Evolutionary conservation across 1,284 basidiomycete species (phyloP).

Genomic region (Ustilago vetiveriae): DNA sequence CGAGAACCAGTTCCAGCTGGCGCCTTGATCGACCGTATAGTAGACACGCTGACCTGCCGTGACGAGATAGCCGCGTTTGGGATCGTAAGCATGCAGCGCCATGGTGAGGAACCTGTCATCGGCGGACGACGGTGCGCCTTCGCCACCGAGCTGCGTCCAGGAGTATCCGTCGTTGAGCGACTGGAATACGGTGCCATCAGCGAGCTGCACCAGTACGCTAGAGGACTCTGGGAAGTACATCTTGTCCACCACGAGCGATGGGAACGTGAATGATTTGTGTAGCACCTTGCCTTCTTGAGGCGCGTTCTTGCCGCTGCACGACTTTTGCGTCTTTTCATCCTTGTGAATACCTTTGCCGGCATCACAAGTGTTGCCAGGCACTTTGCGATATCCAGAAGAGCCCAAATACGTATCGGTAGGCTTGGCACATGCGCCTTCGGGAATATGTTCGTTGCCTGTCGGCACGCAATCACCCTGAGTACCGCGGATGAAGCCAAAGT

Average conservation of each 20-base stretch:
- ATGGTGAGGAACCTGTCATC: constrained; percentile 72
- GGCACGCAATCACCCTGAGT: constrained; percentile 77
- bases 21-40: constrained; percentile 82
- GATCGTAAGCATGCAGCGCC: constrained; percentile 81
- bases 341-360: constrained; percentile 73
- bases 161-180: constrained; percentile 92
- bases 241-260: constrained; percentile 77
- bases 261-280: constrained; percentile 75
- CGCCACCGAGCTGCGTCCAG: constrained; percentile 74
- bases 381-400: constrained; percentile 88
- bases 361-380: constrained; percentile 90
- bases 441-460: constrained; percentile 84
- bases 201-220: constrained; percentile 84
- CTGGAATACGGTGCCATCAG: constrained; percentile 85
- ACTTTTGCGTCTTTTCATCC: constrained; percentile 78
- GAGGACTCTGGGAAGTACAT: constrained; percentile 77
- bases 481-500: constrained; percentile 85
- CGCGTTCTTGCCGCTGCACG: constrained; percentile 72
- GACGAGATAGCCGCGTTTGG: constrained; percentile 88
- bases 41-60: constrained; percentile 76
- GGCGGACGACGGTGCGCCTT: constrained; percentile 68
- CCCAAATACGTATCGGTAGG: constrained; percentile 77
- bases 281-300: constrained; percentile 67
- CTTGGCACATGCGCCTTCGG: constrained; percentile 76
- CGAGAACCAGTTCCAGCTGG: constrained; percentile 75